These are phyloP conservation scores for Tuber calosporum DNA, from an alignment of 495 filamentous ascomycete species.

Conservation along the genomic window DNA sequence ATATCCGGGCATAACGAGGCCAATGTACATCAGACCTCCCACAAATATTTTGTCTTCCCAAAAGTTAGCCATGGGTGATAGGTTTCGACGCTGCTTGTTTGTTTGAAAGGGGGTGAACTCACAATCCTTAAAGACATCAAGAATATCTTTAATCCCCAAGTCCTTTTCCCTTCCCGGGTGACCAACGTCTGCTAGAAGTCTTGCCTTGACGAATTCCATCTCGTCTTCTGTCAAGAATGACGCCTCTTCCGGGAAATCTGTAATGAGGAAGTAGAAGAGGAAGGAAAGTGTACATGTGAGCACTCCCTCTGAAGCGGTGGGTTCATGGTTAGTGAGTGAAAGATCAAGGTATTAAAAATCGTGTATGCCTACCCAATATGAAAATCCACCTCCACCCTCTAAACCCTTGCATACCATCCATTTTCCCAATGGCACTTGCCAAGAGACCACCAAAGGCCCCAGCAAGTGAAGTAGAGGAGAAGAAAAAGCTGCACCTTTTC, in stretches of 20 bases:
- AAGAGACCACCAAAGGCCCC: slow-evolving; percentile 82
- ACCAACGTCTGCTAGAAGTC: slow-evolving; percentile 72
- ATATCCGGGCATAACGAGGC: slow-evolving; percentile 81
- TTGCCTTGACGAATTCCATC: slow-evolving; percentile 61
- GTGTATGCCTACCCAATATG: slow-evolving; percentile 43
- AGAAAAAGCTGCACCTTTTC: slow-evolving; percentile 85
- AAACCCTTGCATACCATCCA: slow-evolving; percentile 61
- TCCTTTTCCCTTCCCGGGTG: slow-evolving; percentile 53
- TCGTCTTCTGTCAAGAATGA: slow-evolving; percentile 70
- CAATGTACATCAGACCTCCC: slow-evolving; percentile 85
- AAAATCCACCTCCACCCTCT: slow-evolving; percentile 82
- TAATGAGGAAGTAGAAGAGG: slow-evolving; percentile 71
- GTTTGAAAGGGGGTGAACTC: slow-evolving; percentile 46
- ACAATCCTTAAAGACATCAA: slow-evolving; percentile 65
- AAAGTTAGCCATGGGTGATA: not conserved
- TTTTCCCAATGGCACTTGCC: slow-evolving; percentile 80
- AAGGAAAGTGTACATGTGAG: slow-evolving; percentile 67
- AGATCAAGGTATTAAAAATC: not conserved
- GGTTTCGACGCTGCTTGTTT: not conserved
- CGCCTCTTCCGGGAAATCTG: slow-evolving; percentile 63
- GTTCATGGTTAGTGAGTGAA: not conserved
- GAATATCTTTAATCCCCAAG: slow-evolving; percentile 59
- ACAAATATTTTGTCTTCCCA: slow-evolving; percentile 54
- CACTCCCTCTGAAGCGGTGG: slow-evolving; percentile 56
- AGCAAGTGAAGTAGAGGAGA: slow-evolving; percentile 70